Evolutionary conservation across 2,329 filamentous ascomycete species (phyloP), one percentile per base, ranked within the genome.

Genomic region (Penicillium verrucosum): DNA sequence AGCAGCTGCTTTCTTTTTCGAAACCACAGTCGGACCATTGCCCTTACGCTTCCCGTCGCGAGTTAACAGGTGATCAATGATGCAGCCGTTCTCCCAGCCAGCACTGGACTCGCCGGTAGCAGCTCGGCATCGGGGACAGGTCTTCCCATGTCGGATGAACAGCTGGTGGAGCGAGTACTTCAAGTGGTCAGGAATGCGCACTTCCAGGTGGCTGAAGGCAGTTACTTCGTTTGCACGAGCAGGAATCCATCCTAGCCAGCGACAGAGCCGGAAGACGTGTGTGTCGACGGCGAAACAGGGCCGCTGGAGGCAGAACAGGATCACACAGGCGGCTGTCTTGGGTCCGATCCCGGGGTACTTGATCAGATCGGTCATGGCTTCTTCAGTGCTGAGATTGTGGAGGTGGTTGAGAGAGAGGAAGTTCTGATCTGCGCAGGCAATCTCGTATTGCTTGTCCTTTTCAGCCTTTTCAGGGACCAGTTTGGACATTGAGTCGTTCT

Each of bases 261-360:
- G 81, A 62, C 79, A 82, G 14, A 87, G 78, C 1, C 85, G 81
- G 65, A 86, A 87, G 57, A 87, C 84, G 68, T 88, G 85, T 1
- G 85, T 88, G 61, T 88, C 85, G 9, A 87, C 85, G 0, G 85
- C 85, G 61, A 88, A 87, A 53, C 78, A 81, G 2, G 85, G 84
- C 0, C 84, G 79, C 63, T 84, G 82, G 7, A 88, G 77, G 65
- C 85, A 87, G 73, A 88, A 87, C 2, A 87, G 77, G 7, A 85
- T 72, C 5, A 88, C 85, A 60, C 85, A 88, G 2, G 83, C 83
- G 3, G 85, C 85, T 0, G 85, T 87, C 65, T 88, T 88, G n/a
- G 82, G 80, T 0, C 85, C 85, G 43, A 88, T 86, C 5, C 85
- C 85, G 1, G 84, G 84, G 59, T 82, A 86, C 29, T 80, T 81